phyloP scores from a whole-genome alignment of 352 stramenopile species.

The Phytophthora sansomeana region DNA sequence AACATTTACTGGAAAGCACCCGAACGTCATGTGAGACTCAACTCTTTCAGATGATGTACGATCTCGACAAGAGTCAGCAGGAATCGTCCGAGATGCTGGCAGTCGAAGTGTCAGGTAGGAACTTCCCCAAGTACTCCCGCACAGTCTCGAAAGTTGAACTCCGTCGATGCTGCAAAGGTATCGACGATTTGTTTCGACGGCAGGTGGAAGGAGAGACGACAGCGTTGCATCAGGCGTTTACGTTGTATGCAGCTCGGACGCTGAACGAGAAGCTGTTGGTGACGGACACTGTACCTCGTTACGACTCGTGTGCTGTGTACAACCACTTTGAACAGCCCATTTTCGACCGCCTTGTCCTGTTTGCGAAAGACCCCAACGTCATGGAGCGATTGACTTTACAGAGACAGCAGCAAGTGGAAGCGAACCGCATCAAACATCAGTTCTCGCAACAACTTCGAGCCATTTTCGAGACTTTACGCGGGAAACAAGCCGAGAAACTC shows the following conservation, averaged over 20 bases:
- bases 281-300: conserved; percentile 68
- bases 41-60: conserved; percentile 75
- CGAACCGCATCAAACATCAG: conserved; percentile 60
- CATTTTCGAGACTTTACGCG: conserved; percentile 57
- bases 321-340: conserved; percentile 79
- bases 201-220: conserved; percentile 33
- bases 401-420: conserved; percentile 57
- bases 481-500: conserved; percentile 47
- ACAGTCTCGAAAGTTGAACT: conserved; percentile 63
- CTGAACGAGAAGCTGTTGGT: conserved; percentile 63
- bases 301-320: conserved; percentile 60
- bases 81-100: conserved; percentile 53
- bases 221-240: conserved; percentile 60
- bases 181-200: conserved; percentile 62
- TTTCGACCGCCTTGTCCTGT: conserved; percentile 70
- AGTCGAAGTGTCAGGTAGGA: conserved; percentile 64
- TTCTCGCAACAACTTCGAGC: conserved; percentile 51
- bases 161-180: conserved; percentile 48
- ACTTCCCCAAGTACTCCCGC: conserved; percentile 70
- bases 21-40: conserved; percentile 64
- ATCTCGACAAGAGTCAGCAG: conserved; percentile 59
- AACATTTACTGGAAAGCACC: conserved; percentile 54
- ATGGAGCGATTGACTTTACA: conserved; percentile 63
- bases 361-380: conserved; percentile 68
- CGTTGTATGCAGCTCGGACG: conserved; percentile 45